Evolutionary conservation across 78 protist species (phyloP), one percentile per base, ranked within the genome.

Genomic region (Salpingoeca rosetta): DNA sequence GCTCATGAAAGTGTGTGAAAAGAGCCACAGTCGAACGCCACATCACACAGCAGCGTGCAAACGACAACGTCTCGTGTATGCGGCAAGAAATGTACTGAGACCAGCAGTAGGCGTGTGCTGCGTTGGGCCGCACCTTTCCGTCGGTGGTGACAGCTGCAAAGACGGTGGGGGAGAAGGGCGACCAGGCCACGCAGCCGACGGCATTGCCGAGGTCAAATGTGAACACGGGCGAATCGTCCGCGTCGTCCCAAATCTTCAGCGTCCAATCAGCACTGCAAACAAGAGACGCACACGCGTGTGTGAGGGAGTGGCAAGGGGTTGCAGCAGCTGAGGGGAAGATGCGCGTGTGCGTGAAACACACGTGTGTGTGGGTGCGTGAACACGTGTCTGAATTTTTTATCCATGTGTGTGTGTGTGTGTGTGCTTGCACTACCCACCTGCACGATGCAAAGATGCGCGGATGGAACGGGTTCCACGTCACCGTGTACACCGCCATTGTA

Each of bases 221-320:
- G 85, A 91, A 73, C 51, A 89, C 39, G 43, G 94, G 88, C 43
- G 41, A 2, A 80, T 22, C 44, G 42, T 24, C 25, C 31, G 1
- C 36, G 72, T 88, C 82, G 36, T 93, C 91, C 95, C 94, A 95
- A 44, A 95, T 40, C 84, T 90, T 90, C 41, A 92, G 95, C 2
- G 92, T 85, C 97, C 97, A 95, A 86, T 95, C 97, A 1, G 95
- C 94, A 3, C 88, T 75, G n/a, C n/a, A n/a, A n/a, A n/a, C n/a
- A n/a, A n/a, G n/a, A n/a, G n/a, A n/a, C n/a, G n/a, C n/a, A n/a
- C n/a, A n/a, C n/a, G n/a, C n/a, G n/a, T n/a, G n/a, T n/a, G n/a
- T n/a, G n/a, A n/a, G n/a, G n/a, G n/a, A n/a, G n/a, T n/a, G n/a
- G n/a, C n/a, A n/a, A n/a, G n/a, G n/a, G n/a, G n/a, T n/a, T n/a